Conservation (phyloP, 805 yeast genomes). For the Lachancea lanzarotensis region DNA sequence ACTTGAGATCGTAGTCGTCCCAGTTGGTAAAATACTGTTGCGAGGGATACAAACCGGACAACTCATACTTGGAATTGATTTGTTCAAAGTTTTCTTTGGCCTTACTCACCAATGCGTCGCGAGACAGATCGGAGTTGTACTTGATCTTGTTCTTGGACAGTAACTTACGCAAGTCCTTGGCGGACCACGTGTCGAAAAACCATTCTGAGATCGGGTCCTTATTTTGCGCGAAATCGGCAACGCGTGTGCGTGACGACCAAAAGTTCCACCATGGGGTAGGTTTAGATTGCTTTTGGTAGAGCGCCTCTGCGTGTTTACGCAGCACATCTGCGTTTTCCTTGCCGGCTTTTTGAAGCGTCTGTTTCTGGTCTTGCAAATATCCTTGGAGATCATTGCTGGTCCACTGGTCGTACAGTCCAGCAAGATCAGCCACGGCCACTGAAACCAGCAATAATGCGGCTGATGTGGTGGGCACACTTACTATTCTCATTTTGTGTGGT, state of each 20-base stretch:
- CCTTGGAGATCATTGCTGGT: constrained; percentile 31
- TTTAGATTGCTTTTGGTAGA: constrained; percentile 17
- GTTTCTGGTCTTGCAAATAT: constrained; percentile 31
- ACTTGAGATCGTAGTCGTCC: constrained; percentile 42
- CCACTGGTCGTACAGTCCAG: constrained; percentile 27
- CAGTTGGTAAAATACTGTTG: constrained; percentile 49
- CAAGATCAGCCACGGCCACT: constrained; percentile 7
- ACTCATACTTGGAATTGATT: constrained; percentile 33
- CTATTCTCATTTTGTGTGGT: neutral
- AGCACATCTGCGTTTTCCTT: constrained; percentile 20
- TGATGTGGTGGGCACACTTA: neutral
- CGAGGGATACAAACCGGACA: constrained; percentile 44
- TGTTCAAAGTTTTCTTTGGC: constrained; percentile 38
- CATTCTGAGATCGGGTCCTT: constrained; percentile 32
- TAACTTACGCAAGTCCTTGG: constrained; percentile 30
- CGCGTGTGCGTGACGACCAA: constrained; percentile 15
- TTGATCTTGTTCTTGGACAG: constrained; percentile 31
- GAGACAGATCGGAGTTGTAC: constrained; percentile 24
- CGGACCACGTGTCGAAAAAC: constrained; percentile 46
- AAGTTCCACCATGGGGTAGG: constrained; percentile 30
- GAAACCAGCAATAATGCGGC: constrained; percentile 2
- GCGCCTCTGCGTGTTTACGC: constrained; percentile 19
- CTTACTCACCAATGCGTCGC: constrained; percentile 37
- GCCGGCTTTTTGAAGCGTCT: constrained; percentile 16
- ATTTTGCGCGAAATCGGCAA: constrained; percentile 4